phyloP scores from a whole-genome alignment of 306 rosid species.

The Cicer yamashitae region DNA sequence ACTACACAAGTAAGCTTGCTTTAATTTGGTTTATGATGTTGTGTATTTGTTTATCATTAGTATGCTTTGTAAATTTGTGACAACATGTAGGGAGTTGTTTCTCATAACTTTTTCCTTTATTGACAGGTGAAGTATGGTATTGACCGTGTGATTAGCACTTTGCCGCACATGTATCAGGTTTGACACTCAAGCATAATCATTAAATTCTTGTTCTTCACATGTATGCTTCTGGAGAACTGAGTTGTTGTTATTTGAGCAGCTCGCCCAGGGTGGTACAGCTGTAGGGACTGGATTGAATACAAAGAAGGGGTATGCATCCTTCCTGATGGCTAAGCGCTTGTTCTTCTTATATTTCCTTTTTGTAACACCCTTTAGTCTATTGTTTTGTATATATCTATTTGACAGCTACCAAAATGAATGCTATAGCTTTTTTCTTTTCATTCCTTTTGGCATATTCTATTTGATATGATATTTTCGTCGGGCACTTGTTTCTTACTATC shows the following conservation, averaged over 20 bases:
- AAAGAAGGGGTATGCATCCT: slow-evolving; percentile 82
- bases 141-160: slow-evolving; percentile 75
- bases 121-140: slow-evolving; percentile 88
- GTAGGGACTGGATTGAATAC: slow-evolving; percentile 99
- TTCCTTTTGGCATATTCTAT: slow-evolving; percentile 30
- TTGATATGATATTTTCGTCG: slow-evolving; percentile 25
- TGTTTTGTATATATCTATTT: slow-evolving; percentile 5
- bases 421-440: slow-evolving; percentile 31
- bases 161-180: slow-evolving; percentile 95
- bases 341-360: slow-evolving; percentile 21
- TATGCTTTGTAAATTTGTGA: slow-evolving; percentile 29
- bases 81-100: slow-evolving; percentile 29
- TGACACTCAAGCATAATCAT: slow-evolving; percentile 17
- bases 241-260: slow-evolving; percentile 64
- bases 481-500: slow-evolving; percentile 2
- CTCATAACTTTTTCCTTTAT: slow-evolving; percentile 48
- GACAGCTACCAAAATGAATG: slow-evolving; percentile 5
- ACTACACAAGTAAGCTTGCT: slow-evolving; percentile 81
- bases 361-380: slow-evolving; percentile 4
- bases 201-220: slow-evolving; percentile 29
- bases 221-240: slow-evolving; percentile 34
- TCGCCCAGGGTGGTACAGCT: slow-evolving; percentile 99
- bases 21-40: slow-evolving; percentile 20
- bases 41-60: slow-evolving; percentile 13
- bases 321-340: slow-evolving; percentile 34